Conservation (phyloP, 2,329 filamentous ascomycete genomes). For the Diplodia intermedia region DNA sequence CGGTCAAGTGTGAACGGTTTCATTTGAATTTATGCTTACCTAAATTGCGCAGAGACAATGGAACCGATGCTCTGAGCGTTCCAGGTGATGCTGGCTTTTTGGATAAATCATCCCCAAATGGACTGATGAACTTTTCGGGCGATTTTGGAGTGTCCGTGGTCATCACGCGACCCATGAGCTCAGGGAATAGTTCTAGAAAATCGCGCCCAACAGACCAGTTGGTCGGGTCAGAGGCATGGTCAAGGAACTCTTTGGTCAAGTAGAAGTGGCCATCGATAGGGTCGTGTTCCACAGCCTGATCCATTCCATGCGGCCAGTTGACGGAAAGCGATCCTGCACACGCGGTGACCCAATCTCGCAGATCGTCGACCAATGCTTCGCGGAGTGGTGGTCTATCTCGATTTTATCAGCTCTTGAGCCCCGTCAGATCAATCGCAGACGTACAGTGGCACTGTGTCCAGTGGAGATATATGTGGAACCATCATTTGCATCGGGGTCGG, state of each 20-base stretch:
- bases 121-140: not conserved
- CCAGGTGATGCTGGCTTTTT: constrained; percentile 22
- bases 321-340: constrained; percentile 26
- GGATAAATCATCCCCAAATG: constrained; percentile 5
- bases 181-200: constrained; percentile 19
- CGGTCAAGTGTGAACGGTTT: constrained; percentile 6
- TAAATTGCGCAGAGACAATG: constrained; percentile 19
- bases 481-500: constrained; percentile 31
- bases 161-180: constrained; percentile 6
- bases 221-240: constrained; percentile 2
- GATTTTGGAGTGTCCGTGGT: not conserved
- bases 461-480: constrained; percentile 27
- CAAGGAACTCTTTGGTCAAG: constrained; percentile 16
- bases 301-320: constrained; percentile 27
- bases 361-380: constrained; percentile 26
- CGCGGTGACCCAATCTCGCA: constrained; percentile 27
- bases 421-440: not conserved
- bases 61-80: constrained; percentile 24
- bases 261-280: constrained; percentile 22
- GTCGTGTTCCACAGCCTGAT: constrained; percentile 12
- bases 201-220: constrained; percentile 21
- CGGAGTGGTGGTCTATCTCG: constrained; percentile 18
- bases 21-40: constrained; percentile 20
- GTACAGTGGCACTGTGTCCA: constrained; percentile 29
- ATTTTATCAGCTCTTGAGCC: not conserved